Evolutionary conservation across 768 basidiomycete species (phyloP), one percentile per base, ranked within the genome.

Genomic region (Phylloporus scabripes): DNA sequence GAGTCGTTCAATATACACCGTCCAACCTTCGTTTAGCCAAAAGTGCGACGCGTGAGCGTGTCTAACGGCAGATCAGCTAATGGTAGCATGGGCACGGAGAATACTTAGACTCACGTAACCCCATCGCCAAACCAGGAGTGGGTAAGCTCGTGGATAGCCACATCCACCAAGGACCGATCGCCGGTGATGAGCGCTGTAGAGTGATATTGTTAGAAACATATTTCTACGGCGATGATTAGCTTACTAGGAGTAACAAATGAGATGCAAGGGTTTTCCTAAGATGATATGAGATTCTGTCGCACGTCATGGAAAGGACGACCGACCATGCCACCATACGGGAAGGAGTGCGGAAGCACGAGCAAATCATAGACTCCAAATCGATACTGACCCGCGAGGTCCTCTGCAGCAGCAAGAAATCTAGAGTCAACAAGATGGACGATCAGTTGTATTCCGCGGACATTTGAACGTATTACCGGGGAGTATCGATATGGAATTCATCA

Each of bases 81-180:
- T n/a, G n/a, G n/a, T 18, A 24, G 12, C 7, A 4, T 26, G 24
- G 4, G 24, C 24, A 26, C 4, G 24, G 24, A 26, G 24, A 26
- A 26, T 26, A 26, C 24, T 7, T 4, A 26, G 4, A 61, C 74
- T 51, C 60, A 76, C 86, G 87, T 90, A 48, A 92, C 80, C 20
- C 88, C 87, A 62, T 94, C 93, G n/a, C 92, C 92, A 52, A 92
- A 94, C 83, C 85, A 96, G 2, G 87, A 88, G 62, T 97, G 88
- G 0, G 83, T 82, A 24, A 86, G 70, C 62, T 92, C 92, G 69
- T 95, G 88, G 0, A 92, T 87, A 11, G 92, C 83, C 11, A 95
- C 90, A 61, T 94, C 90, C 7, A 92, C 91, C 9, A 92, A 73
- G 5, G 82, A 79, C 32, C 88, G 80, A 63, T 98, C 95, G 0